Conservation (phyloP, 2,329 filamentous ascomycete species). For the Venturiaceae sp. region DNA sequence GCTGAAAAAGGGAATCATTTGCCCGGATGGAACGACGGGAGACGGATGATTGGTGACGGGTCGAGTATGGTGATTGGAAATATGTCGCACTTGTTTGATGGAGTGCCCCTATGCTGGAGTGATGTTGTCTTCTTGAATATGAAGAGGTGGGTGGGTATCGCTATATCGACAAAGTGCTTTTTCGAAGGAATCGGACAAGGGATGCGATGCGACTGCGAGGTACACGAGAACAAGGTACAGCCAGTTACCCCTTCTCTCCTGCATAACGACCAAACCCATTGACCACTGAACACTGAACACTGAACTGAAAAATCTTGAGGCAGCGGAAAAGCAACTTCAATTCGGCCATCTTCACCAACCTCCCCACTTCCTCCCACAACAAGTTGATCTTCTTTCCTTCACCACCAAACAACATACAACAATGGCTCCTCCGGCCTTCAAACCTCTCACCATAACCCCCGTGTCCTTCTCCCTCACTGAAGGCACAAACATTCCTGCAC, state of each 20-base stretch:
- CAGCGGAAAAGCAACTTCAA: neutral
- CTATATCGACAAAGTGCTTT: neutral
- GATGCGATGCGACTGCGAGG: neutral
- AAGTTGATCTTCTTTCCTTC: too few species aligned
- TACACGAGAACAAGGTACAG: neutral
- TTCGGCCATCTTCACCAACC: neutral
- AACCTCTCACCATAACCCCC: conserved; percentile 14
- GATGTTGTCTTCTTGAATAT: neutral
- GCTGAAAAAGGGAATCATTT: neutral
- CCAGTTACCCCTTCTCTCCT: neutral
- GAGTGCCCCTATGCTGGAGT: neutral
- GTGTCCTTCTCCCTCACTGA: conserved; percentile 32
- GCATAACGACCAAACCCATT: neutral
- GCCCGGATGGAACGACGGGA: neutral
- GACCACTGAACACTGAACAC: neutral
- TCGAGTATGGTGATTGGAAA: neutral
- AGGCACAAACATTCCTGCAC: conserved; percentile 30
- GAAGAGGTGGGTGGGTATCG: too few species aligned
- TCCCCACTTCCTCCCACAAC: neutral
- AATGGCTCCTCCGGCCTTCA: neutral
- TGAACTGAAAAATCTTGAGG: too few species aligned
- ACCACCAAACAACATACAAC: neutral
- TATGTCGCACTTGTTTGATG: neutral
- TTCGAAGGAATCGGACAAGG: neutral
- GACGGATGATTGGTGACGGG: neutral